A percentile compares a stretch with the other conserved stretches of the same genome.
phyloP scores from a whole-genome alignment of 108 stramenopile species.

The Asterionellopsis glacialis region DNA sequence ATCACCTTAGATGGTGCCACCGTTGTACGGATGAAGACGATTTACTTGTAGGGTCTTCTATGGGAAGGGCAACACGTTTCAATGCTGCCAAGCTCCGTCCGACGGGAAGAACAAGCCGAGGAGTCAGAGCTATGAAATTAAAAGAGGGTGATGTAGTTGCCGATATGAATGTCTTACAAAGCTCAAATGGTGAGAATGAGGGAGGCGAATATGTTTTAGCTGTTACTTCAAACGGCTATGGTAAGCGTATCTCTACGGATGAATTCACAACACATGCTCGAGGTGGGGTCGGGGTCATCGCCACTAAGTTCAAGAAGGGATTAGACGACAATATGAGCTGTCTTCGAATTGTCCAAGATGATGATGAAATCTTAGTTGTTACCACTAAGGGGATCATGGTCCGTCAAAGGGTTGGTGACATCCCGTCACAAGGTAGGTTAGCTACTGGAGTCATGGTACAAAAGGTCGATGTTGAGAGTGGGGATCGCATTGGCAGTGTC shows the following conservation, averaged over 20 bases:
- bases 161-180: constrained; percentile 71
- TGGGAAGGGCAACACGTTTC: constrained; percentile 83
- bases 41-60: constrained; percentile 75
- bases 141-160: constrained; percentile 78
- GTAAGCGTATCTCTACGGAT: constrained; percentile 76
- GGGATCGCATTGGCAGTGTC: constrained; percentile 73
- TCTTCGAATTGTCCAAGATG: constrained; percentile 74
- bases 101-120: constrained; percentile 79
- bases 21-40: constrained; percentile 77
- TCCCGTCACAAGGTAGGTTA: constrained; percentile 70
- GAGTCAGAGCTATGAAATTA: constrained; percentile 87
- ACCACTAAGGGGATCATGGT: constrained; percentile 90
- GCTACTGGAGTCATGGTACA: constrained; percentile 92
- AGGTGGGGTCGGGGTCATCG: constrained; percentile 83
- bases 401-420: constrained; percentile 74
- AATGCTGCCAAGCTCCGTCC: constrained; percentile 57
- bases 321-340: constrained; percentile 64
- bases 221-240: constrained; percentile 83
- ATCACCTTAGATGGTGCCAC: constrained; percentile 82
- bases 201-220: constrained; percentile 64
- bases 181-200: constrained; percentile 4
- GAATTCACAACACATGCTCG: constrained; percentile 77
- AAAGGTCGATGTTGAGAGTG: constrained; percentile 61
- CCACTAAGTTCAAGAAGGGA: constrained; percentile 84
- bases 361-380: constrained; percentile 85